Conservation (phyloP, 192 early-diverging fungal genomes). For the Coemansia sp. region DNA sequence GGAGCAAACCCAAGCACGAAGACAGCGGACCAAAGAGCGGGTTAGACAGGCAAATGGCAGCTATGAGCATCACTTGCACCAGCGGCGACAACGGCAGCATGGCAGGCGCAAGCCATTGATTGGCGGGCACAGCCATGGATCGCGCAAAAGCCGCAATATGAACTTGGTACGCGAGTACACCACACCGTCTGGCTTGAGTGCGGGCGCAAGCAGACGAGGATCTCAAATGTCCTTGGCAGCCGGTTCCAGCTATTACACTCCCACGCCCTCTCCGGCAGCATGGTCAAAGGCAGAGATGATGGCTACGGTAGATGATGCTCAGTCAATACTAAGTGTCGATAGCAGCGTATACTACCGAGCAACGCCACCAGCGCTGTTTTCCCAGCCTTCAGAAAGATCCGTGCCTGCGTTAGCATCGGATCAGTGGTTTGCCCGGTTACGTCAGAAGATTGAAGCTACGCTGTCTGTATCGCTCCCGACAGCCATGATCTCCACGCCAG, state of each 20-base stretch:
- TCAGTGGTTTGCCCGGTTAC: conserved; percentile 38
- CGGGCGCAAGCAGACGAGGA: not conserved
- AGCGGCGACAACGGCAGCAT: not conserved
- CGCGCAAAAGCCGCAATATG: conserved; percentile 15
- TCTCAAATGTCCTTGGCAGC: not conserved
- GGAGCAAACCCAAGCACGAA: not conserved
- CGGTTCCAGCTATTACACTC: not conserved
- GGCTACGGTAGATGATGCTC: conserved; percentile 11
- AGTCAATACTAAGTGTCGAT: conserved; percentile 37
- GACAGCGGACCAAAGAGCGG: conserved; percentile 1
- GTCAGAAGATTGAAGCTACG: conserved; percentile 39
- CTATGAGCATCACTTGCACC: not conserved
- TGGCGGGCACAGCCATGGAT: not conserved
- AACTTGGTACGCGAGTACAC: conserved; percentile 41
- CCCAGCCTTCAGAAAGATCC: not conserved
- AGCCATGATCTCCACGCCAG: conserved; percentile 20
- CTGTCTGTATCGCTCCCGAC: conserved; percentile 16
- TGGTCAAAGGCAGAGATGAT: no score
- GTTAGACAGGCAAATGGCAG: conserved; percentile 2
- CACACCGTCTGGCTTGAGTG: not conserved
- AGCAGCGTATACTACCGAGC: conserved; percentile 14
- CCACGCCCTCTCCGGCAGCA: conserved; percentile 9
- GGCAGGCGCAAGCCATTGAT: conserved; percentile 9
- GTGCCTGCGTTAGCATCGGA: conserved; percentile 7
- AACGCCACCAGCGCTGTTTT: not conserved